Evolutionary conservation across 805 yeast species (phyloP).

Genomic region (Ogataea trehaloabstinens): DNA sequence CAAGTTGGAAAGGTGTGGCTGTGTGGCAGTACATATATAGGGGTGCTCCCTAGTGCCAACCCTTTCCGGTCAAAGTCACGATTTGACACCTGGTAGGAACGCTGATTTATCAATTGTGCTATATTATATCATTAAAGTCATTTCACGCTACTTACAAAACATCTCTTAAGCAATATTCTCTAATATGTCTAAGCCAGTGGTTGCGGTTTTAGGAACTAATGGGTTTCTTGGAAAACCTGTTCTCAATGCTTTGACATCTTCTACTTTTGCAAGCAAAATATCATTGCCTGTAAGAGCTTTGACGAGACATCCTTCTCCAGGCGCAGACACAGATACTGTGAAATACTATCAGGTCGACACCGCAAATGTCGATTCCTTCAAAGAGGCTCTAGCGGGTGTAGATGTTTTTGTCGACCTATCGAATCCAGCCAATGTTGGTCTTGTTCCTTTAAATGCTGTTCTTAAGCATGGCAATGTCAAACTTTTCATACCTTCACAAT

Average conservation of each 20-base stretch:
- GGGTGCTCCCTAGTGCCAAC: too few species aligned
- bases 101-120: too few species aligned
- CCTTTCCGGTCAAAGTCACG: too few species aligned
- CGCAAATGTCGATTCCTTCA: constrained; percentile 28
- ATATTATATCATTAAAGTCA: too few species aligned
- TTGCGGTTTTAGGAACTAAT: constrained; percentile 53
- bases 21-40: too few species aligned
- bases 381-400: constrained; percentile 41
- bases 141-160: too few species aligned
- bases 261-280: constrained; percentile 41
- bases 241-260: constrained; percentile 42
- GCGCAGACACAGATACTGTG: constrained; percentile 32
- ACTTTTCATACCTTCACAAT: constrained; percentile 59
- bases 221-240: constrained; percentile 53
- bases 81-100: too few species aligned
- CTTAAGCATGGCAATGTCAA: constrained; percentile 37
- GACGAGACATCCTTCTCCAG: constrained; percentile 42
- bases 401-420: constrained; percentile 52
- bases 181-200: constrained; percentile 25
- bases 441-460: constrained; percentile 39
- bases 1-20: too few species aligned
- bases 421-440: constrained; percentile 26
- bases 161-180: too few species aligned
- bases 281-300: constrained; percentile 50
- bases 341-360: constrained; percentile 39